Evolutionary conservation across 1,139 yeast species (phyloP).

Genomic region (Magnusiomyces ingens): DNA sequence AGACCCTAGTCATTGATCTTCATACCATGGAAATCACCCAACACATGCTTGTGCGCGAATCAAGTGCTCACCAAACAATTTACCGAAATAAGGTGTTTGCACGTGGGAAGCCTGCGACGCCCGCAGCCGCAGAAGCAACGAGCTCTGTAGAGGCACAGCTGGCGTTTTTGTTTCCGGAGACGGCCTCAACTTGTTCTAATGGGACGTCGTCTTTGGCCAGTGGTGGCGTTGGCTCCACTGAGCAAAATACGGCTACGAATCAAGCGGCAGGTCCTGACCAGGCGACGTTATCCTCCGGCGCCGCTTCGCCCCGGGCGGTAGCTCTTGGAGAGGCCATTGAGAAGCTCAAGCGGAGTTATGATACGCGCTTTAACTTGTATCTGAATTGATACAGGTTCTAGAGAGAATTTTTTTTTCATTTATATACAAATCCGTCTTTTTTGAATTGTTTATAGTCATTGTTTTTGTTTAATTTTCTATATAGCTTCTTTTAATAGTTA

Average conservation of each 20-base stretch:
- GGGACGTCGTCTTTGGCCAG: too few relatives aligned
- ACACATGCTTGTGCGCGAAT: constrained; percentile 2
- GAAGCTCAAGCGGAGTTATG: constrained; percentile 1
- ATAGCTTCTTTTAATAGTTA: neutral
- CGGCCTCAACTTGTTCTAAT: too few relatives aligned
- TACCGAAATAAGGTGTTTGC: neutral
- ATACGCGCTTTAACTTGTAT: constrained; percentile 1
- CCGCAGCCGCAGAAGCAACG: neutral
- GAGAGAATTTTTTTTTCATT: too few relatives aligned
- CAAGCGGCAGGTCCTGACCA: too few relatives aligned
- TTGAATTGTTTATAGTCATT: neutral
- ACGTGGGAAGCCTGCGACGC: neutral
- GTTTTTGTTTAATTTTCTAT: neutral
- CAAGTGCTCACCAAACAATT: neutral
- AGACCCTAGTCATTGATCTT: constrained; percentile 47
- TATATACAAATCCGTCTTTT: neutral
- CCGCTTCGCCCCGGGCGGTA: too few relatives aligned
- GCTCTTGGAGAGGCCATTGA: too few relatives aligned
- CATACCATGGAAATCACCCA: neutral
- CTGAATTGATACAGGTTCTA: too few relatives aligned
- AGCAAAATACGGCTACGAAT: too few relatives aligned
- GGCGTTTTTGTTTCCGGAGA: neutral
- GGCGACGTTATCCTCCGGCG: too few relatives aligned
- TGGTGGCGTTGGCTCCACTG: too few relatives aligned
- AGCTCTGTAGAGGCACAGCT: neutral